Conservation (phyloP, 1,284 basidiomycete species). For the Apiotrichum mycotoxinovorans region DNA sequence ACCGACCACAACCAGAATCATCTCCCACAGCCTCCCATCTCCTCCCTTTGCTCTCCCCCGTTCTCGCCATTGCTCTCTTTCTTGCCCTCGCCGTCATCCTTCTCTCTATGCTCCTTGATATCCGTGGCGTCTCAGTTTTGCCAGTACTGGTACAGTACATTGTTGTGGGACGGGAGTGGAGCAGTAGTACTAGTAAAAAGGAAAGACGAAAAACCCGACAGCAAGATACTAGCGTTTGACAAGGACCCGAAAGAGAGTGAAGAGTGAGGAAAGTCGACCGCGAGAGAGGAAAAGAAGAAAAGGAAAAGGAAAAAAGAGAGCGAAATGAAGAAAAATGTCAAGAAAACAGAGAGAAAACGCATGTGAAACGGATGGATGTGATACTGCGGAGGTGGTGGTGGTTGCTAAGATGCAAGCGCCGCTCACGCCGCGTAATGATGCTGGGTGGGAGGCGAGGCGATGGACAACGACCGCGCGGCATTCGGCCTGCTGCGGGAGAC, state of each 20-base stretch:
- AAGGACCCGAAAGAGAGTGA: slow-evolving; percentile 6
- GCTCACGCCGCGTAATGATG: not conserved
- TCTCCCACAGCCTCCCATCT: too few species aligned
- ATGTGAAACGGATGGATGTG: not conserved
- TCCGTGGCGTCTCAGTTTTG: not conserved
- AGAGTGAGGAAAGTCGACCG: not conserved
- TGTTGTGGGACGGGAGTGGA: not conserved
- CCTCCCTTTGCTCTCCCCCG: too few species aligned
- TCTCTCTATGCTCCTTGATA: too few species aligned
- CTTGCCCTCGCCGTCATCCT: too few species aligned
- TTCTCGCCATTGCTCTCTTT: too few species aligned
- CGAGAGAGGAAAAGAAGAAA: not conserved
- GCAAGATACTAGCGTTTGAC: slow-evolving; percentile 1
- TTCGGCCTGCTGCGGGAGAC: not conserved
- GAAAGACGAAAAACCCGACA: not conserved
- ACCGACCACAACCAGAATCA: too few species aligned
- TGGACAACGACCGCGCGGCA: slow-evolving; percentile 2
- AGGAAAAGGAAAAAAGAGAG: not conserved
- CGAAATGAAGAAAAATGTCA: slow-evolving; percentile 1
- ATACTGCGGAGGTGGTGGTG: slow-evolving; percentile 2
- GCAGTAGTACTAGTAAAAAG: slow-evolving; percentile 4
- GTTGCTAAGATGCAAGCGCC: not conserved
- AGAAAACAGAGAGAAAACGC: slow-evolving; percentile 1
- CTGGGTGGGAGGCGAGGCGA: not conserved
- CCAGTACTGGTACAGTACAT: slow-evolving; percentile 7